Evolutionary conservation across 441 rosid species (phyloP), one percentile per base, ranked within the genome.

Genomic region (Corymbia calophylla): DNA sequence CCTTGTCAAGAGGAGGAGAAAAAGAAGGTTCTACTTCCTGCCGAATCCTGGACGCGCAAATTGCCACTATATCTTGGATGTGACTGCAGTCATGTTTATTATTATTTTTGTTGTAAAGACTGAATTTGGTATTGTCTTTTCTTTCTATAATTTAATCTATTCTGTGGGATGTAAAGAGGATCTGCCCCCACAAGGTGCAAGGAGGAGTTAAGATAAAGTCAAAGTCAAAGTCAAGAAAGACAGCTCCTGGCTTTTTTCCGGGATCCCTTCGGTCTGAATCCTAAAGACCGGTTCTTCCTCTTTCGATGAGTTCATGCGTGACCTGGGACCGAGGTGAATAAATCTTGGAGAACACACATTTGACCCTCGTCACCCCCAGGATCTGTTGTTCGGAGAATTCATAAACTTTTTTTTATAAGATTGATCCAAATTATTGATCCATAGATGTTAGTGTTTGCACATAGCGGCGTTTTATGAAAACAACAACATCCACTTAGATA

Each of bases 131-230:
- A 21, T 31, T 9, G 5, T 66, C 77, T 16, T 29, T 66, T 31
- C 64, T 66, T 31, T 66, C 16, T 66, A 66, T 31, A 13, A 31
- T 66, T 8, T 18, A 16, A 70, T 9, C 19, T 19, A 18, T 25
- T 19, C 14, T 6, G 8, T 3, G 81, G 48, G 3, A 9, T 3
- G 81, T 5, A 6, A 70, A 3, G 48, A 21, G 44, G 82, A 23
- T 6, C 17, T 3, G 9, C 9, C 3, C 4, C 3, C 15, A 5
- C 0, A 21, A 0, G 5, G 23, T 23, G 29, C 29, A 39, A 21
- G 82, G 82, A 35, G 48, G 82, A 21, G 25, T 39, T 11, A 5
- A 4, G 9, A 19, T 1, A n/a, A n/a, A n/a, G n/a, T n/a, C n/a
- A 3, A 3, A 39, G 49, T 73, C 82, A 73, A 73, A 73, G 51